Conservation (phyloP, 768 basidiomycete genomes). For the Omphalotus guepiniiformis region DNA sequence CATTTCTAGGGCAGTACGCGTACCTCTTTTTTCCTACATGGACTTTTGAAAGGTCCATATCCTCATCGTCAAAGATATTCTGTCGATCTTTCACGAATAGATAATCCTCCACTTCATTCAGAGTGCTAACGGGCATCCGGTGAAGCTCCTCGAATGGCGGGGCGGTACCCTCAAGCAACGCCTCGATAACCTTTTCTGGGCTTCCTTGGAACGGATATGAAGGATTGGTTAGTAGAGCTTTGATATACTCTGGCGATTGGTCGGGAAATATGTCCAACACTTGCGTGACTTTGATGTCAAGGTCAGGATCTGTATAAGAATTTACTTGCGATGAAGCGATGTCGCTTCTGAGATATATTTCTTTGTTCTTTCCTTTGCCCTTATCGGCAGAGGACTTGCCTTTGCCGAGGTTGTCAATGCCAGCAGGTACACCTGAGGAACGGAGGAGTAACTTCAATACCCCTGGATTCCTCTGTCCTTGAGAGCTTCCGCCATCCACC, state of each 20-base stretch:
- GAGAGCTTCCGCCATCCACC: constrained; percentile 8
- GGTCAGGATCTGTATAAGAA: constrained; percentile 31
- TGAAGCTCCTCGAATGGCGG: constrained; percentile 28
- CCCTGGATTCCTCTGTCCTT: constrained; percentile 40
- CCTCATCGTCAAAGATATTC: constrained; percentile 76
- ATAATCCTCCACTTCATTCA: too few species aligned
- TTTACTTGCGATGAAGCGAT: constrained; percentile 12
- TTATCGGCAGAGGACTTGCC: constrained; percentile 15
- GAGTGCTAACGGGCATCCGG: constrained; percentile 27
- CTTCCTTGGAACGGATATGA: constrained; percentile 46
- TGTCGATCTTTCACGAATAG: constrained; percentile 42
- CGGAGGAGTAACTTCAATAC: constrained; percentile 61
- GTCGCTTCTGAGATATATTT: constrained; percentile 8
- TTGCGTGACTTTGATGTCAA: constrained; percentile 60
- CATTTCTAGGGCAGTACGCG: constrained; percentile 14
- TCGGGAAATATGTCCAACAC: constrained; percentile 78
- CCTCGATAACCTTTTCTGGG: constrained; percentile 61
- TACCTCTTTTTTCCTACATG: constrained; percentile 65
- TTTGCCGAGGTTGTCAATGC: constrained; percentile 33
- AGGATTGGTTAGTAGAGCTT: constrained; percentile 47
- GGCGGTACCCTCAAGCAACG: constrained; percentile 72
- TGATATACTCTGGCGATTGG: constrained; percentile 50
- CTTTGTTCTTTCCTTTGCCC: constrained; percentile 22
- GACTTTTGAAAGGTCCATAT: constrained; percentile 58
- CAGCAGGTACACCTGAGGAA: constrained; percentile 48